phyloP scores from a whole-genome alignment of 441 rosid genomes.

The Flueggea neowawraea region DNA sequence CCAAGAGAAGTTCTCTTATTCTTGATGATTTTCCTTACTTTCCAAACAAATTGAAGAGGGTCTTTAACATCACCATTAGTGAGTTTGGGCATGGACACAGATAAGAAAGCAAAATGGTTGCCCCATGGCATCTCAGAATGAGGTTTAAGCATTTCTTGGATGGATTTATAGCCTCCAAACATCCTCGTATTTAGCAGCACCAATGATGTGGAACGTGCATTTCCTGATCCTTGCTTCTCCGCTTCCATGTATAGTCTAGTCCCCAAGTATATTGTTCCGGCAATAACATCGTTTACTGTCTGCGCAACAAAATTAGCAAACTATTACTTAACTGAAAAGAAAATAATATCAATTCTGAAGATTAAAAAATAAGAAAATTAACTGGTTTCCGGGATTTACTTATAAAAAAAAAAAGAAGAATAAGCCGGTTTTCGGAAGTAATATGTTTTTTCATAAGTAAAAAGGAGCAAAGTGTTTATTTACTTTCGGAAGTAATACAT shows the following conservation, averaged over 20 bases:
- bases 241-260: conserved; percentile 39
- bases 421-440: too few relatives aligned
- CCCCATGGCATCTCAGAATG: conserved; percentile 37
- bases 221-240: conserved; percentile 4
- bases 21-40: conserved; percentile 27
- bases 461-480: too few relatives aligned
- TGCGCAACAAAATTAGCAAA: background rate
- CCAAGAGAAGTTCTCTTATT: conserved; percentile 33
- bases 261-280: conserved; percentile 42
- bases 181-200: conserved; percentile 41
- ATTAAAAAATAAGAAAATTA: too few relatives aligned
- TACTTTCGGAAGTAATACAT: too few relatives aligned
- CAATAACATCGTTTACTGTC: conserved; percentile 20
- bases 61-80: background rate
- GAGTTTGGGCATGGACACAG: conserved; percentile 29
- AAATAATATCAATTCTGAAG: too few relatives aligned
- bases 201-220: conserved; percentile 28
- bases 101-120: conserved; percentile 40
- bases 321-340: too few relatives aligned
- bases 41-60: conserved; percentile 35
- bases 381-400: too few relatives aligned
- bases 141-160: conserved; percentile 41
- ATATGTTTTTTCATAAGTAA: too few relatives aligned
- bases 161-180: conserved; percentile 26
- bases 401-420: too few relatives aligned